Base-by-base conservation (phyloP, 2,329 filamentous ascomycete genomes). In the Coniella vitis region DNA sequence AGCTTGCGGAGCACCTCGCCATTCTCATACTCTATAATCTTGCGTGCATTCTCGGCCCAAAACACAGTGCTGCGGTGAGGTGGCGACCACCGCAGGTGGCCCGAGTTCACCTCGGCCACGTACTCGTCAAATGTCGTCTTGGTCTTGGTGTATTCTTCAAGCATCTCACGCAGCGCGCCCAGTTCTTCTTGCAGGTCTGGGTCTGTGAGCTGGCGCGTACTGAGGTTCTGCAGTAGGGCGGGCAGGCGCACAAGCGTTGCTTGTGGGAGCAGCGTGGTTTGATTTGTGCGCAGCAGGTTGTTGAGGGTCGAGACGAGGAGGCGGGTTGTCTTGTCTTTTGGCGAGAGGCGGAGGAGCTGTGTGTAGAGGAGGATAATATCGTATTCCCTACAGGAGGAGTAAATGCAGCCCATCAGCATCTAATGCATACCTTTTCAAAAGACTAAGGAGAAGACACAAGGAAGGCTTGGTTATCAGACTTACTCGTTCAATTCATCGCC, bases 301-400 rank as follows among this genome's bases (percentile, higher is more conserved):
- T 86, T 79, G 36, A 98, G 78, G 7, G 91, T 96, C 9, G 90
- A 90, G 38, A 97, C 77, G 39, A 96, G 80, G 47, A 98, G 78
- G 25, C 93, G 84, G 1, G 91, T 97, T 1, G 91, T 97, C 75
- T 98, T 98, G 66, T 97, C 93, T 68, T 98, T 98, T 38, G 91
- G 90, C 2, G 93, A 97, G 37, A 95, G 75, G 47, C 90, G 86
- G 48, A 98, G 76, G 34, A 98, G 83, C 57, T 94, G 87, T n/a
- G 87, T 90, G 66, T 95, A 96, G 38, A 97, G 79, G 40, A 90
- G 78, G 55, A 97, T 78, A 57, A 97, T 85, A 61, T 97, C 90
- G 69, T 95, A 89, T 68, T 96, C 90, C 58, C 90, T 95, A 34
- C 5, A 29, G 5, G 5, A 29, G 25, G 25, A 10, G 25, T 29